Percentiles rank a stretch among this genome's conserved stretches.
These are phyloP conservation scores for Tranzscheliella williamsii DNA, from an alignment of 1,284 basidiomycete species.

Conservation along the genomic window DNA sequence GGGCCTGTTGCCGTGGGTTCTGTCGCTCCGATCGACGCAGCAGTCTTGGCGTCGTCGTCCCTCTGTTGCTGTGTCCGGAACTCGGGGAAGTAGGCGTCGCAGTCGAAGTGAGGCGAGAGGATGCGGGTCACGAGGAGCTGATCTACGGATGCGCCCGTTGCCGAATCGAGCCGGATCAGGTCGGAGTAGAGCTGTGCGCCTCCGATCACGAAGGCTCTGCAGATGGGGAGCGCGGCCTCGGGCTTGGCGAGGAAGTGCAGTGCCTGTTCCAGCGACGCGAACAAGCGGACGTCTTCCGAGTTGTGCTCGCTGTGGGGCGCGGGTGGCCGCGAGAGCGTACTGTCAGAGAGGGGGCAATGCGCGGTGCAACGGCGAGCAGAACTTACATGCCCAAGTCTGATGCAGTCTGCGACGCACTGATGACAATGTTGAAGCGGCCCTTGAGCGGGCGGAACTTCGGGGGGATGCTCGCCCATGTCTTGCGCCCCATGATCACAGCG, in stretches of 20 bases:
- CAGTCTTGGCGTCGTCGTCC: slow-evolving; percentile 5
- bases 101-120: slow-evolving; percentile 74
- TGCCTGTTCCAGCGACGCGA: slow-evolving; percentile 16
- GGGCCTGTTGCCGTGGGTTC: too few relatives aligned
- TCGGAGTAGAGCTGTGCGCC: slow-evolving; percentile 83
- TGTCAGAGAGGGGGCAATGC: too few relatives aligned
- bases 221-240: slow-evolving; percentile 1
- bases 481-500: slow-evolving; percentile 91
- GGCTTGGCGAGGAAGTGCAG: slow-evolving; percentile 3
- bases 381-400: slow-evolving; percentile 70
- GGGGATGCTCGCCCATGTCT: slow-evolving; percentile 99
- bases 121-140: slow-evolving; percentile 78
- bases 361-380: background rate
- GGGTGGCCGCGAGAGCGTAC: too few relatives aligned
- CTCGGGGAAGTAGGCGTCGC: slow-evolving; percentile 84
- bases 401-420: slow-evolving; percentile 69
- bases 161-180: slow-evolving; percentile 28
- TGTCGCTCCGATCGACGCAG: background rate
- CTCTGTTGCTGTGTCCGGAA: slow-evolving; percentile 63
- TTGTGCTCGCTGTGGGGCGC: slow-evolving; percentile 45
- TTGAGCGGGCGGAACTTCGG: slow-evolving; percentile 79
- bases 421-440: slow-evolving; percentile 77
- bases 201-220: slow-evolving; percentile 78
- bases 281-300: slow-evolving; percentile 18
- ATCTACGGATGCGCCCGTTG: slow-evolving; percentile 18